A percentile compares a stretch with the other conserved stretches of the same genome.
Conservation (phyloP, 2,329 filamentous ascomycete genomes). For the Dactylonectria estremocensis region DNA sequence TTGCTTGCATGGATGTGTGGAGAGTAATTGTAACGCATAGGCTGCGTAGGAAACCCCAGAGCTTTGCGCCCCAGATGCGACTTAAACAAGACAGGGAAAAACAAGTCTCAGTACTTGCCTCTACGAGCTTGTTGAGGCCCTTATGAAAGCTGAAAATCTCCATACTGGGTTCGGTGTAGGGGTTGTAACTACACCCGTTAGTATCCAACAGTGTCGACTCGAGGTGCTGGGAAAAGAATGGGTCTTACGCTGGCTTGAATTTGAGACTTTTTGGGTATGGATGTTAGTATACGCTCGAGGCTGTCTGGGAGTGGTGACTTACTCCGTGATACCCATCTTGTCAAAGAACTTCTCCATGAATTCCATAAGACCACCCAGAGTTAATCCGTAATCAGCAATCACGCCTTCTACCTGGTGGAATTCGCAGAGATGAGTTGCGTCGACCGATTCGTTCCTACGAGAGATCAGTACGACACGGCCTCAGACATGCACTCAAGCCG, state of each 20-base stretch:
- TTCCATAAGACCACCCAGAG: slow-evolving; percentile 92
- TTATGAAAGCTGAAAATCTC: slow-evolving; percentile 98
- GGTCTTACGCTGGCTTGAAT: slow-evolving; percentile 85
- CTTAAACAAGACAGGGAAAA: background rate
- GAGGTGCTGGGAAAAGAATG: background rate
- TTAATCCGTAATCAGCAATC: slow-evolving; percentile 95
- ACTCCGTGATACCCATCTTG: slow-evolving; percentile 86
- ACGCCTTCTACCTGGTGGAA: slow-evolving; percentile 99
- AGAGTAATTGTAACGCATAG: background rate
- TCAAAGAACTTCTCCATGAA: slow-evolving; percentile 95
- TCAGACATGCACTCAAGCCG: too few species aligned
- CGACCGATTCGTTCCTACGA: slow-evolving; percentile 90
- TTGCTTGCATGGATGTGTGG: background rate
- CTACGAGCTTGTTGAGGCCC: slow-evolving; percentile 90
- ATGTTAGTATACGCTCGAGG: slow-evolving; percentile 5
- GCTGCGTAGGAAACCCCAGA: background rate
- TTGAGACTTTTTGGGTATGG: slow-evolving; percentile 69
- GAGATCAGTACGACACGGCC: background rate
- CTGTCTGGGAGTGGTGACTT: background rate
- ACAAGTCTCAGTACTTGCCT: slow-evolving; percentile 54
- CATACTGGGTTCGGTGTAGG: slow-evolving; percentile 96
- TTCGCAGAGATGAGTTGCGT: slow-evolving; percentile 96
- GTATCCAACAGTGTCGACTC: background rate
- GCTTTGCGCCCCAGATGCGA: background rate
- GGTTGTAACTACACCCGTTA: slow-evolving; percentile 74